phyloP scores from a whole-genome alignment of 495 filamentous ascomycete genomes.

The Aspergillus taichungensis region DNA sequence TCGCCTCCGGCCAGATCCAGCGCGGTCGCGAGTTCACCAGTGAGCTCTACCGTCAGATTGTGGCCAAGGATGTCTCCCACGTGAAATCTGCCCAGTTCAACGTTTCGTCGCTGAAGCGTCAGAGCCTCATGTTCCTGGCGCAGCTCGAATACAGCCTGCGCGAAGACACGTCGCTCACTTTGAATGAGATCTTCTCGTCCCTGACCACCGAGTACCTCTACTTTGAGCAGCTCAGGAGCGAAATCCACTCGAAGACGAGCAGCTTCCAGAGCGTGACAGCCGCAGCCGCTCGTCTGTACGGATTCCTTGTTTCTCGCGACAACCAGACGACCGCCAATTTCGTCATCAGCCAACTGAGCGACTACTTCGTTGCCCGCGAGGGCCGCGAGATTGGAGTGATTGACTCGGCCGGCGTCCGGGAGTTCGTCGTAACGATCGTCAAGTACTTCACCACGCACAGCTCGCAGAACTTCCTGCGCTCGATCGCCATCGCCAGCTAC shows the following conservation, averaged over 20 bases:
- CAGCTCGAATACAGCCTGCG: conserved; percentile 29
- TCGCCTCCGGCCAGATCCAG: conserved; percentile 19
- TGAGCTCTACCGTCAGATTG: conserved; percentile 29
- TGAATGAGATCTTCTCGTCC: conserved; percentile 29
- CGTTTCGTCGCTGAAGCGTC: conserved; percentile 20
- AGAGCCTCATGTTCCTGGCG: conserved; percentile 30
- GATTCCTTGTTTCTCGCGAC: conserved; percentile 21
- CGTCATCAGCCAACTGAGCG: conserved; percentile 15
- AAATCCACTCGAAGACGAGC: conserved; percentile 19
- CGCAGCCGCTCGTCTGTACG: conserved; percentile 21
- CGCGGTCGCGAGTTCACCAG: conserved; percentile 21
- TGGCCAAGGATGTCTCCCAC: conserved; percentile 13
- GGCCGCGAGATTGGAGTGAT: conserved; percentile 19
- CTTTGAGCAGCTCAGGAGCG: conserved; percentile 29
- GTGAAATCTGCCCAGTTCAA: conserved; percentile 12
- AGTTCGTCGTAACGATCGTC: conserved; percentile 22
- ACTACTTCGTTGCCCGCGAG: conserved; percentile 25
- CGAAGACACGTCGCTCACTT: conserved; percentile 15
- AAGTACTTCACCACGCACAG: conserved; percentile 23
- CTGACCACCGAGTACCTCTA: conserved; percentile 30
- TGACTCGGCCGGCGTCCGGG: conserved; percentile 14
- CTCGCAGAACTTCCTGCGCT: conserved; percentile 28
- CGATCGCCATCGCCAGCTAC: conserved; percentile 29
- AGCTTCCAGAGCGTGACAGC: conserved; percentile 19
- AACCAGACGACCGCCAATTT: conserved; percentile 12